Conservation (phyloP, 176 grass and related monocot genomes). For the Oryza meyeriana region DNA sequence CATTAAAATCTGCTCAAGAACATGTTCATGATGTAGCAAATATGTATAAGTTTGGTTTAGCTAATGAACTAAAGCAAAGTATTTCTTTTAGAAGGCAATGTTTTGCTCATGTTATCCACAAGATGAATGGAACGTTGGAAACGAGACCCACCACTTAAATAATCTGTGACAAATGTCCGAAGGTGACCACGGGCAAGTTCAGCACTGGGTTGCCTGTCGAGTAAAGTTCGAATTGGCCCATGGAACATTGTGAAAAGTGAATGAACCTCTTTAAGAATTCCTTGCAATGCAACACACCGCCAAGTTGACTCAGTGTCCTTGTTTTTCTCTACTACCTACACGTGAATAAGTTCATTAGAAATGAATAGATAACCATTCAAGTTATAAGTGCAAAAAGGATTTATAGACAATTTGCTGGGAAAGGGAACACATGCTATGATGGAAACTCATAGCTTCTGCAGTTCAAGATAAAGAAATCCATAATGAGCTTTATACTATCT, state of each 20-base stretch:
- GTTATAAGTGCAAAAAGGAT: slow-evolving; percentile 7
- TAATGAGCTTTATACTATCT: slow-evolving; percentile 5
- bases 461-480: slow-evolving; percentile 12
- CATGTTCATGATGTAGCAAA: slow-evolving; percentile 16
- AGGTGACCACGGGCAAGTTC: slow-evolving; percentile 79
- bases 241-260: slow-evolving; percentile 86
- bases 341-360: slow-evolving; percentile 14
- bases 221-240: slow-evolving; percentile 68
- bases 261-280: slow-evolving; percentile 85
- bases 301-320: slow-evolving; percentile 71
- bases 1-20: slow-evolving; percentile 62
- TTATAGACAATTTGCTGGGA: background rate
- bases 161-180: slow-evolving; percentile 80
- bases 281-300: slow-evolving; percentile 60
- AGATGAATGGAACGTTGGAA: slow-evolving; percentile 15
- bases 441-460: slow-evolving; percentile 4
- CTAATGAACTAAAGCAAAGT: background rate
- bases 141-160: slow-evolving; percentile 71
- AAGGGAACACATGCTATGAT: background rate
- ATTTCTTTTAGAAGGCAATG: background rate
- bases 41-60: slow-evolving; percentile 17
- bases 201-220: slow-evolving; percentile 86
- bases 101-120: background rate
- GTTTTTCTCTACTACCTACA: slow-evolving; percentile 82
- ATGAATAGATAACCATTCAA: slow-evolving; percentile 13